Evolutionary conservation across 2,329 filamentous ascomycete genomes (phyloP).

Genomic region (Venturia effusa): DNA sequence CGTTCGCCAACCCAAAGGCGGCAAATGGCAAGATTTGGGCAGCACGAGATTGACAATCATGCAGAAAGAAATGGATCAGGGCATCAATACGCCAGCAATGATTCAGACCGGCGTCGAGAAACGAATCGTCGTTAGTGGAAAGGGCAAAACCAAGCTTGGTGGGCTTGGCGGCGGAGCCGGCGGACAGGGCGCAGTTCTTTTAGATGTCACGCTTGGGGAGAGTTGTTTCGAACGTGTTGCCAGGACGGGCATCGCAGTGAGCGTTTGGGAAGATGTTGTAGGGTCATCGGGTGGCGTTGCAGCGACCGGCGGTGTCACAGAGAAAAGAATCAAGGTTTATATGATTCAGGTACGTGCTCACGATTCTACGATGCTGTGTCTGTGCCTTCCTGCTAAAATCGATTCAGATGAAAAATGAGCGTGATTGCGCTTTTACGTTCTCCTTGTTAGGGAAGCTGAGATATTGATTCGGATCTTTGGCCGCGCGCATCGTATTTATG

Average conservation of each 20-base stretch:
- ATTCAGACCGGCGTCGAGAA: conserved; percentile 46
- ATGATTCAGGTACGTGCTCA: conserved; percentile 46
- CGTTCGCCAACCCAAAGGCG: conserved; percentile 56
- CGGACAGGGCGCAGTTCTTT: conserved; percentile 46
- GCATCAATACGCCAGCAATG: conserved; percentile 4
- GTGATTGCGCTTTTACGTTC: conserved; percentile 39
- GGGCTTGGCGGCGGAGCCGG: not conserved
- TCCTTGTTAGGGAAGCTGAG: conserved; percentile 38
- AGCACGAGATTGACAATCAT: conserved; percentile 75
- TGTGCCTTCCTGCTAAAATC: conserved; percentile 11
- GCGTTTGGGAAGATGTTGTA: conserved; percentile 60
- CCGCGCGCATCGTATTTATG: not conserved
- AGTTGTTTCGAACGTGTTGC: conserved; percentile 77
- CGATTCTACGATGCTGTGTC: not conserved
- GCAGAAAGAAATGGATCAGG: conserved; percentile 37
- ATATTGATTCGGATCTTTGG: conserved; percentile 24
- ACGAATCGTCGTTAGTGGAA: conserved; percentile 66
- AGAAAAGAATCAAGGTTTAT: conserved; percentile 46
- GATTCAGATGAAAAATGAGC: conserved; percentile 32
- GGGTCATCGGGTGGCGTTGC: conserved; percentile 37
- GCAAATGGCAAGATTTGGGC: conserved; percentile 80
- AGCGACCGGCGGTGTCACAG: conserved; percentile 45
- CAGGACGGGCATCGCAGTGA: conserved; percentile 76
- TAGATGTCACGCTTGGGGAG: conserved; percentile 78
- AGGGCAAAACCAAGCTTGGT: conserved; percentile 35